Conservation (phyloP, 192 early-diverging fungal species). For the Lobosporangium transversale region DNA sequence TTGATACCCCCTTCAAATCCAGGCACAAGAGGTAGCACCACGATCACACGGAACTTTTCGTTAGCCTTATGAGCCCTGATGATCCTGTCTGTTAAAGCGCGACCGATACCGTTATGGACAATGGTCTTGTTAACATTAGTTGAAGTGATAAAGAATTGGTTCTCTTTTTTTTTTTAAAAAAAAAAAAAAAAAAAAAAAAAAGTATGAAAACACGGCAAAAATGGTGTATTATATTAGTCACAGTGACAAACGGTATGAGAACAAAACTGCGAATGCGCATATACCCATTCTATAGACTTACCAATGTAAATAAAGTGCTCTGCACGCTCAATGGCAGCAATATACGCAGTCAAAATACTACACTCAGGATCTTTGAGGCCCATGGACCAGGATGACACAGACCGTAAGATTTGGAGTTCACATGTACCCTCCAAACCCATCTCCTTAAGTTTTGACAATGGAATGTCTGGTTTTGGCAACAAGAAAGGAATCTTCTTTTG, state of each 20-base stretch:
- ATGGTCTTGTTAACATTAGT: constrained; percentile 63
- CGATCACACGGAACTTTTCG: constrained; percentile 65
- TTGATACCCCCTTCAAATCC: constrained; percentile 81
- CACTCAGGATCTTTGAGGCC: constrained; percentile 69
- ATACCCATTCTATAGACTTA: no score
- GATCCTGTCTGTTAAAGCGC: constrained; percentile 78
- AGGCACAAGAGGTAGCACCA: constrained; percentile 82
- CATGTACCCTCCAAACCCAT: constrained; percentile 65
- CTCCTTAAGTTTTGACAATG: constrained; percentile 56
- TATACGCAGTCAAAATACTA: constrained; percentile 82
- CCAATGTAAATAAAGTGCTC: constrained; percentile 87
- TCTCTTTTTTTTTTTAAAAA: constrained; percentile 58
- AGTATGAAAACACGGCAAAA: not conserved
- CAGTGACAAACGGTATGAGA: no score
- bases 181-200: not conserved
- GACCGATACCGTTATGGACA: constrained; percentile 82
- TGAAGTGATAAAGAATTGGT: constrained; percentile 86
- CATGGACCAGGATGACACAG: constrained; percentile 74
- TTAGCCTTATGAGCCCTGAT: constrained; percentile 67
- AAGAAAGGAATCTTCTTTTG: constrained; percentile 70
- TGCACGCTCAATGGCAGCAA: constrained; percentile 75
- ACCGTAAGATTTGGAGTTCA: constrained; percentile 72
- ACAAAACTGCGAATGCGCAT: no score
- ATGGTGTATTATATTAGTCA: no score
- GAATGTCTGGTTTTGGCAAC: constrained; percentile 73